Evolutionary conservation across 257 asterid species (phyloP).

Genomic region (Verbascum thapsus): DNA sequence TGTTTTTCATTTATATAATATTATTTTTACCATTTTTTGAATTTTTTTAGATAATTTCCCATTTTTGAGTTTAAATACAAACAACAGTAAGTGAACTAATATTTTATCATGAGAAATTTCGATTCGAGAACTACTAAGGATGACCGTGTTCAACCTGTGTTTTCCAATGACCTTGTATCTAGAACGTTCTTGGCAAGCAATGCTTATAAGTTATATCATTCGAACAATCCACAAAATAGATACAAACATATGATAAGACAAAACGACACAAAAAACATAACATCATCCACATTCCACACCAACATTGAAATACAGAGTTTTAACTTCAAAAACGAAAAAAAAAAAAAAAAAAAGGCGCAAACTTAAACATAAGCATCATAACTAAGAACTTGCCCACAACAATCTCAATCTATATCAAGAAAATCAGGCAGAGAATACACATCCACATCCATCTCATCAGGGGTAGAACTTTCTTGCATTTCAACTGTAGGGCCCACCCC

Average conservation of each 20-base stretch:
- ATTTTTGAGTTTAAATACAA: constrained; percentile 28
- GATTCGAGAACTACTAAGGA: too few species aligned
- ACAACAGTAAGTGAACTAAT: too few species aligned
- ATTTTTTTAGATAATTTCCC: background rate
- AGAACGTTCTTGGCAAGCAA: too few species aligned
- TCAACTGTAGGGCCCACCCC: background rate
- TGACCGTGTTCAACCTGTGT: too few species aligned
- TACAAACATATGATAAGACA: too few species aligned
- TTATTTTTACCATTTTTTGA: background rate
- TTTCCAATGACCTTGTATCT: too few species aligned
- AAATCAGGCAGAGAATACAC: constrained; percentile 24
- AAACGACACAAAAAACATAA: too few species aligned
- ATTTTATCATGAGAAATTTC: too few species aligned
- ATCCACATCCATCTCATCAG: constrained; percentile 25
- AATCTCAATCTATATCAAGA: constrained; percentile 19
- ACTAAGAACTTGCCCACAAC: background rate
- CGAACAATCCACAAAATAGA: too few species aligned
- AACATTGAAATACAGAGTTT: too few species aligned
- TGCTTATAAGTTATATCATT: too few species aligned
- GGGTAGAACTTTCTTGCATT: background rate
- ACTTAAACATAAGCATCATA: background rate
- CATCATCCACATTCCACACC: too few species aligned
- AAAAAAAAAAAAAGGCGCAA: background rate
- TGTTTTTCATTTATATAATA: background rate
- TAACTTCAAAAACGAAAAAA: background rate